A percentile compares a stretch with the other conserved stretches of the same genome.
Evolutionary conservation across 768 basidiomycete genomes (phyloP).

Genomic region (Pleurotus cornucopiae): DNA sequence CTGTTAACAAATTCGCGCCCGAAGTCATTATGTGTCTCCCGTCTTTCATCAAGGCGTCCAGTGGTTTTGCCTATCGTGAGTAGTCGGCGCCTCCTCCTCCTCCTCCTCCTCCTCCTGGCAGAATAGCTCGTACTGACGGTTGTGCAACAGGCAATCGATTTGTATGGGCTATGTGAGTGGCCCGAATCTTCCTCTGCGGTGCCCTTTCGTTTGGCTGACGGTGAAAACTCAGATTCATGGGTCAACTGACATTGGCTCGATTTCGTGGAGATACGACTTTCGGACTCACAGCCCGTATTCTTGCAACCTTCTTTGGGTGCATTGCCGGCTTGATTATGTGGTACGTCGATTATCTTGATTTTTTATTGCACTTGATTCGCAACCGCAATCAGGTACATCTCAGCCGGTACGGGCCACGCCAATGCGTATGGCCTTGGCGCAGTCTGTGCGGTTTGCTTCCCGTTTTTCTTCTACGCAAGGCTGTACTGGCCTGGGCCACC

Average conservation of each 20-base stretch:
- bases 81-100: conserved; percentile 8
- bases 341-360: conserved; percentile 31
- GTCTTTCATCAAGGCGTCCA: conserved; percentile 49
- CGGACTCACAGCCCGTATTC: conserved; percentile 54
- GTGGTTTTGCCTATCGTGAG: conserved; percentile 56
- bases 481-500: conserved; percentile 73
- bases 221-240: conserved; percentile 53
- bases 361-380: background rate
- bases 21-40: conserved; percentile 58
- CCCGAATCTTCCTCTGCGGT: background rate
- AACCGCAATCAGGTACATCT: conserved; percentile 56
- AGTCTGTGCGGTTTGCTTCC: conserved; percentile 63
- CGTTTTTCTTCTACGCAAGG: conserved; percentile 65
- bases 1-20: no score
- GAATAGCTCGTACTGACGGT: conserved; percentile 5
- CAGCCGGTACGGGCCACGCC: conserved; percentile 53
- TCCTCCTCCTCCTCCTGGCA: background rate
- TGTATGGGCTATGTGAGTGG: conserved; percentile 65
- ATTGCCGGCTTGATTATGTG: conserved; percentile 62
- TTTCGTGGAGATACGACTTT: conserved; percentile 77
- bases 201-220: background rate
- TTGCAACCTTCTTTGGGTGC: conserved; percentile 64
- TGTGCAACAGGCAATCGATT: conserved; percentile 48
- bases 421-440: conserved; percentile 71
- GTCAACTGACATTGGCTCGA: conserved; percentile 63